Evolutionary conservation across 2,329 filamentous ascomycete species (phyloP).

Genomic region (Stagonosporopsis cucurbitacearum): DNA sequence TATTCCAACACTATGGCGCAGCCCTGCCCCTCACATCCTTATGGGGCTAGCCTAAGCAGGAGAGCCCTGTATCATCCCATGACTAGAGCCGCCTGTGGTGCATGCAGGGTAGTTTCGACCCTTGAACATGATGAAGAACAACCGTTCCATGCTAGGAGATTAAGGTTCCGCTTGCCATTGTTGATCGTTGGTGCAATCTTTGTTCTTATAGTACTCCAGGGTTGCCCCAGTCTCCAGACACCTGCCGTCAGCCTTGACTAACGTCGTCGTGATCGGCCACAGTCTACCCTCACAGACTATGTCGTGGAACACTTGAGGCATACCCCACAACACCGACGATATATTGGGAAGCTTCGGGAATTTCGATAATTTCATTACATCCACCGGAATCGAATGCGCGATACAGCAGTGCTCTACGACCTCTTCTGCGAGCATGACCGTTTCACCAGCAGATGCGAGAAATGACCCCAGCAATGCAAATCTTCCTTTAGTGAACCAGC

Average conservation of each 20-base stretch:
- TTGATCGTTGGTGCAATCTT: slow-evolving; percentile 3
- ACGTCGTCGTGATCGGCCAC: not conserved
- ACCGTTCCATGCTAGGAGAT: slow-evolving; percentile 3
- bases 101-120: slow-evolving; percentile 5
- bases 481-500: slow-evolving; percentile 37
- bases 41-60: slow-evolving; percentile 9
- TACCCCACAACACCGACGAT: not conserved
- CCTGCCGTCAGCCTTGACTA: slow-evolving; percentile 1
- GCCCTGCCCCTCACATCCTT: not conserved
- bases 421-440: slow-evolving; percentile 12
- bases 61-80: slow-evolving; percentile 12
- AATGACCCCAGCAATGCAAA: slow-evolving; percentile 38
- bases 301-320: not conserved
- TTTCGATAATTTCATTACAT: not conserved
- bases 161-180: slow-evolving; percentile 11
- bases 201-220: slow-evolving; percentile 4
- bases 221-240: not conserved
- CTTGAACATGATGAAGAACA: slow-evolving; percentile 15
- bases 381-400: not conserved
- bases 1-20: not conserved
- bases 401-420: not conserved
- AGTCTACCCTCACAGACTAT: not conserved
- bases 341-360: not conserved
- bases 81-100: not conserved
- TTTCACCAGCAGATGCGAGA: slow-evolving; percentile 17